Percentiles rank a stretch among this genome's conserved stretches.
Conservation (phyloP, 2,329 filamentous ascomycete species). For the Drechslera avenae region DNA sequence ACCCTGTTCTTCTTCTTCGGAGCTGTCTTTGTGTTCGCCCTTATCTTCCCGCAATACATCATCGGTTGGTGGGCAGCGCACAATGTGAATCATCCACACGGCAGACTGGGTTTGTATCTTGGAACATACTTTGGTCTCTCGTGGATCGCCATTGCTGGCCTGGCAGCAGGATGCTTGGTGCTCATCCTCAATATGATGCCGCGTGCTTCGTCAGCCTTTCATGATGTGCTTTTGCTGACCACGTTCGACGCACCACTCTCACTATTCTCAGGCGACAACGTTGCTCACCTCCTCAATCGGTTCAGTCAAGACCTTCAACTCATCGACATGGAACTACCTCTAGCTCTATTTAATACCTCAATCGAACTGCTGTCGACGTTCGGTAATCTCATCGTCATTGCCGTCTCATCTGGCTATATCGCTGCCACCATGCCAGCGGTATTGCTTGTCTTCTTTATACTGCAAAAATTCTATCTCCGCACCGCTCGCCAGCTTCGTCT, state of each 20-base stretch:
- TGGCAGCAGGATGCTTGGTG: constrained; percentile 36
- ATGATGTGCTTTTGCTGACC: constrained; percentile 52
- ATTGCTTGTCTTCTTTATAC: constrained; percentile 42
- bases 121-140: constrained; percentile 24
- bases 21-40: constrained; percentile 23
- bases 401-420: constrained; percentile 17
- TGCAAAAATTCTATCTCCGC: constrained; percentile 52
- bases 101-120: constrained; percentile 32
- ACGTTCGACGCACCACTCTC: constrained; percentile 44
- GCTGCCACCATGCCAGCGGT: constrained; percentile 18
- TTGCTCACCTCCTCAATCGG: constrained; percentile 48
- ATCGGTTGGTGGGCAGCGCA: constrained; percentile 54
- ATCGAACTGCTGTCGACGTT: constrained; percentile 14
- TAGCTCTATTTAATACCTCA: constrained; percentile 19
- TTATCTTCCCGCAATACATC: constrained; percentile 3
- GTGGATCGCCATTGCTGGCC: constrained; percentile 6
- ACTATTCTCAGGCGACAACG: constrained; percentile 49
- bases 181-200: constrained; percentile 60
- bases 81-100: constrained; percentile 45
- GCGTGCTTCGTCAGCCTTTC: constrained; percentile 53
- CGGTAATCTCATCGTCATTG: constrained; percentile 19
- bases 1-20: constrained; percentile 17
- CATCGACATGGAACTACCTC: constrained; percentile 49
- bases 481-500: constrained; percentile 54
- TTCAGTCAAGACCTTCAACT: constrained; percentile 53